Conservation (phyloP, 305 asterid species). For the Plantago rigida region DNA sequence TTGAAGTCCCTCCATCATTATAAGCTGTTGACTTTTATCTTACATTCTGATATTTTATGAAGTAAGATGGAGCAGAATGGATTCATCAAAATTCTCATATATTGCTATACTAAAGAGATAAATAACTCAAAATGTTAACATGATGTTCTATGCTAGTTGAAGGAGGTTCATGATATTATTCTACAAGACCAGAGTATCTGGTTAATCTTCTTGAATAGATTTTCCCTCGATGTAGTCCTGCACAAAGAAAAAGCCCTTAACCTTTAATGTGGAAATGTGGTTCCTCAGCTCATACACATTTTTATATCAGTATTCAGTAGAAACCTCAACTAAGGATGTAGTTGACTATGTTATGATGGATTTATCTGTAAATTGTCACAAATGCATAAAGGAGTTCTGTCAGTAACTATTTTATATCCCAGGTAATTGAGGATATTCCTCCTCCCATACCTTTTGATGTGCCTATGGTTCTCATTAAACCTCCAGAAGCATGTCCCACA, state of each 20-base stretch:
- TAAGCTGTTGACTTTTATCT: conserved; percentile 9
- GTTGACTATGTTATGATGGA: not conserved
- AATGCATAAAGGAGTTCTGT: conserved; percentile 1
- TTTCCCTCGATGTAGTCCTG: not conserved
- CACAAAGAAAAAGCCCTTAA: not conserved
- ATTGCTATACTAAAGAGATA: no score
- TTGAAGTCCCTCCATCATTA: not conserved
- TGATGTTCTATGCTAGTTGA: not conserved
- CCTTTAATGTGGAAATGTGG: not conserved
- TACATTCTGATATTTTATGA: conserved; percentile 6
- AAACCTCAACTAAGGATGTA: not conserved
- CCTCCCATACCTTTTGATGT: conserved; percentile 50
- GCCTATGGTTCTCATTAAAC: conserved; percentile 91
- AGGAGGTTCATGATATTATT: no score
- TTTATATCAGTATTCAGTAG: not conserved
- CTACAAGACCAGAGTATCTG: not conserved
- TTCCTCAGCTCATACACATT: not conserved
- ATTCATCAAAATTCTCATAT: not conserved
- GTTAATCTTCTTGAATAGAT: not conserved
- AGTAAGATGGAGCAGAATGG: conserved; percentile 2
- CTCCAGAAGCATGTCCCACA: conserved; percentile 84
- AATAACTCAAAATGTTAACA: not conserved
- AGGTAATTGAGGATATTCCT: conserved; percentile 77
- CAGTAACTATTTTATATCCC: conserved; percentile 15
- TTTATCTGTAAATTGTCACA: not conserved